Evolutionary conservation across 805 yeast genomes (phyloP).

Genomic region (Geotrichum ghanense): DNA sequence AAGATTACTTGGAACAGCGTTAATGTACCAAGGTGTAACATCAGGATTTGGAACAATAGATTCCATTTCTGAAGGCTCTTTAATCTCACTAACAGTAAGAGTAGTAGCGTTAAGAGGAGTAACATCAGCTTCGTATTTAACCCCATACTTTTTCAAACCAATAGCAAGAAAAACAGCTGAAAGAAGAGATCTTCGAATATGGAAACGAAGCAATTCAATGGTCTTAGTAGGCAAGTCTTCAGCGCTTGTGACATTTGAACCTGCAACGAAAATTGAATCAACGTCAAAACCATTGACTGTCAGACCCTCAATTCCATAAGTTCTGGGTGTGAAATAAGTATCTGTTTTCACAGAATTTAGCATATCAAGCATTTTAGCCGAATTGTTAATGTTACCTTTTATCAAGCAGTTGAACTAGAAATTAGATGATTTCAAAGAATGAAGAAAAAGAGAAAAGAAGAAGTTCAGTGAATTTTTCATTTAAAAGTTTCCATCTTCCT

Average conservation of each 20-base stretch:
- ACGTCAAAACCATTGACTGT: conserved; percentile 12
- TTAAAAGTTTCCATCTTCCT: too few species aligned
- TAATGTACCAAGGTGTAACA: conserved; percentile 2
- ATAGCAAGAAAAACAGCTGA: conserved; percentile 4
- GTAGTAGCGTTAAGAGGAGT: neutral
- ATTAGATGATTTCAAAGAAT: too few species aligned
- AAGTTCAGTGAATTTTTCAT: too few species aligned
- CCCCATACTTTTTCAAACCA: conserved; percentile 2
- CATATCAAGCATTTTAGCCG: neutral
- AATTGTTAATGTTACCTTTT: too few species aligned
- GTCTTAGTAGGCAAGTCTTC: conserved; percentile 6
- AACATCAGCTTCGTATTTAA: conserved; percentile 3
- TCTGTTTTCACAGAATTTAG: neutral
- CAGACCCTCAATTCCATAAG: conserved; percentile 5
- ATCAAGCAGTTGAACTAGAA: too few species aligned
- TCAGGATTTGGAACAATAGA: conserved; percentile 1
- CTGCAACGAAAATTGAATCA: conserved; percentile 14
- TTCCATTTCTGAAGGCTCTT: conserved; percentile 1
- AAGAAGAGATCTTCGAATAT: conserved; percentile 11
- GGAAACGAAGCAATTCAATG: conserved; percentile 13
- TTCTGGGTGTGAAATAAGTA: neutral
- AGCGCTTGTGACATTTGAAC: conserved; percentile 9
- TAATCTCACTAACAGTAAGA: conserved; percentile 2
- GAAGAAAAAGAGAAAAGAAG: too few species aligned
- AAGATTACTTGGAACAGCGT: neutral